Evolutionary conservation across 805 yeast species (phyloP).

Genomic region (Isabelozyma heimii): DNA sequence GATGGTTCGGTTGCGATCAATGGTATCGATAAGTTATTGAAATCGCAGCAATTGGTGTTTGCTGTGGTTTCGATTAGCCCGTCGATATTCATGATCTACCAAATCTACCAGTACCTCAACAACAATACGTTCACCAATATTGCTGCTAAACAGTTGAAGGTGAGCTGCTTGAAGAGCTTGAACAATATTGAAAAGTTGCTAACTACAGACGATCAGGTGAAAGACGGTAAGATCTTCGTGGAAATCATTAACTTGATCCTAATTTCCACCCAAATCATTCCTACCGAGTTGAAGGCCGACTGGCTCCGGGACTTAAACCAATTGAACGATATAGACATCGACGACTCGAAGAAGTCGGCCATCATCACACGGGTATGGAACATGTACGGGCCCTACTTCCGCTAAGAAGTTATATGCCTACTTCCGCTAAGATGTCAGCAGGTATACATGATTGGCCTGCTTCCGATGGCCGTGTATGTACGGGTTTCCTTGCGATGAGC

Average conservation of each 20-base stretch:
- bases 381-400: constrained; percentile 46
- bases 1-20: constrained; percentile 88
- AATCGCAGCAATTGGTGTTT: constrained; percentile 92
- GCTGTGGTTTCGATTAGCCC: constrained; percentile 91
- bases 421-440: too few species aligned
- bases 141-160: constrained; percentile 31
- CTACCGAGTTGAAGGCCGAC: constrained; percentile 46
- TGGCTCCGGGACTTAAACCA: constrained; percentile 68
- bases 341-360: constrained; percentile 37
- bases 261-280: constrained; percentile 49
- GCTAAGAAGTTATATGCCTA: constrained; percentile 4
- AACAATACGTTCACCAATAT: constrained; percentile 22
- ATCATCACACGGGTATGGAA: constrained; percentile 61
- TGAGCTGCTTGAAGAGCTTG: constrained; percentile 41
- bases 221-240: constrained; percentile 62
- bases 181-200: constrained; percentile 61
- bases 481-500: not conserved
- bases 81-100: constrained; percentile 56
- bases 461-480: not conserved
- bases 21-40: constrained; percentile 86
- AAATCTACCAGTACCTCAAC: constrained; percentile 35
- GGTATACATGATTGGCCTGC: too few species aligned
- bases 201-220: constrained; percentile 16
- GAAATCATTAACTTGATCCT: constrained; percentile 59
- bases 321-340: constrained; percentile 42